Base-by-base conservation (phyloP, 2,329 filamentous ascomycete species). In the Ceratocystis diversiconidia region DNA sequence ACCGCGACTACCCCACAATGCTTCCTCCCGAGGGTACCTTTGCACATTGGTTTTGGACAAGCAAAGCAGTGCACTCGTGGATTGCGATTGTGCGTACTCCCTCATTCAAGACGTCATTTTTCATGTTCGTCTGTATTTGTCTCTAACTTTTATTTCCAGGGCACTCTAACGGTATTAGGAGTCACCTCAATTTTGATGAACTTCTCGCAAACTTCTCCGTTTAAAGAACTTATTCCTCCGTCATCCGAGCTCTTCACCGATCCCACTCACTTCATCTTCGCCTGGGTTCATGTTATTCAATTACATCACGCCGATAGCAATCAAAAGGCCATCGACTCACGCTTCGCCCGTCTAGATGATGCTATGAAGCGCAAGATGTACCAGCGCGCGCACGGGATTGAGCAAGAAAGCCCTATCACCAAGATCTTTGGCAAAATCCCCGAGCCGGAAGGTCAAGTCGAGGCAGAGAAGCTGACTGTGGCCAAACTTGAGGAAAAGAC, bases 361-460 rank as follows among this genome's bases (percentile, higher is more conserved):
- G 87, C 94, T 32, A 83, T 87, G 74, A 96, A 96, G 83, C 82
- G 92, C 71, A 83, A 83, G 68, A 85, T 89, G 75, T 99, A 90
- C 76, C 85, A 92, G 71, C 86, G 90, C 75, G 90, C 88, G 68
- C 90, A 96, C 78, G 91, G 90, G 8, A 75, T 95, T 72, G 87
- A 91, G 74, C 78, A 82, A 70, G 79, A 81, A 71, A 77, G 82
- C 63, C 79, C 80, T 41, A 79, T 86, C 71, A 78, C 73, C 67
- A 76, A 76, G 71, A 75, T 77, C 10, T 76, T 78, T 65, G 76
- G 74, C 52, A 63, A 61, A 50, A 74, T 74, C 69, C 73, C 71
- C 59, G 74, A 72, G 68, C 73, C 75, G 44, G 74, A 73, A 36
- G 72, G 73, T 62, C 72, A 75, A 65, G 71, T 73, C 15, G 76